phyloP scores from a whole-genome alignment of 2,329 filamentous ascomycete genomes.

The Colletotrichum euphorbiae region DNA sequence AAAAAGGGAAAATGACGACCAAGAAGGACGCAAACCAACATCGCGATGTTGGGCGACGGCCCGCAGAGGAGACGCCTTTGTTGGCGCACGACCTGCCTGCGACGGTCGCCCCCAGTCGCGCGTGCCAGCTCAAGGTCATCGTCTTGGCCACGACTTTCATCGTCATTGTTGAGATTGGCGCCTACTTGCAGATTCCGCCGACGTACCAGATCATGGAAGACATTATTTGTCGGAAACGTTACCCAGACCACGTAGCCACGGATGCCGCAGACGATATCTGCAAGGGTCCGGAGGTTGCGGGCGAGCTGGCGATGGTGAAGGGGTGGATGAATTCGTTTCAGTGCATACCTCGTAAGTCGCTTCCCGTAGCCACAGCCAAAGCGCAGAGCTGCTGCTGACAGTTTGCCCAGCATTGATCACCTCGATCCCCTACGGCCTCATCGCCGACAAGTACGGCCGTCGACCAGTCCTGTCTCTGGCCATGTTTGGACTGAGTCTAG shows the following conservation, averaged over 20 bases:
- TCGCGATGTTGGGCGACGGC: slow-evolving; percentile 21
- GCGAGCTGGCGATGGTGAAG: slow-evolving; percentile 62
- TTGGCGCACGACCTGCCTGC: slow-evolving; percentile 39
- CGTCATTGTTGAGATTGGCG: slow-evolving; percentile 57
- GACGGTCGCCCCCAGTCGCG: slow-evolving; percentile 42
- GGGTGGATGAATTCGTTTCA: slow-evolving; percentile 60
- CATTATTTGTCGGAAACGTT: slow-evolving; percentile 63
- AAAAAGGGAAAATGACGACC: slow-evolving; percentile 10
- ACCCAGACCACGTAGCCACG: slow-evolving; percentile 52
- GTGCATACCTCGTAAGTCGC: slow-evolving; percentile 56
- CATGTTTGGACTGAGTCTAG: slow-evolving; percentile 47
- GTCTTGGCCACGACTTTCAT: slow-evolving; percentile 53
- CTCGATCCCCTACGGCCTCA: slow-evolving; percentile 59
- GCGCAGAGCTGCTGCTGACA: not conserved
- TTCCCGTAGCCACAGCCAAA: not conserved
- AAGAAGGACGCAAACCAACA: not conserved
- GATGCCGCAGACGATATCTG: slow-evolving; percentile 56
- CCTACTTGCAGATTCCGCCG: slow-evolving; percentile 54
- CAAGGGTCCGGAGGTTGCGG: slow-evolving; percentile 62
- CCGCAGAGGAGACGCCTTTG: slow-evolving; percentile 37
- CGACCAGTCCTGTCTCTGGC: slow-evolving; percentile 54
- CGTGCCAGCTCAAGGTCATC: slow-evolving; percentile 47
- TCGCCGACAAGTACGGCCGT: slow-evolving; percentile 61
- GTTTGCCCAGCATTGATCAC: slow-evolving; percentile 51
- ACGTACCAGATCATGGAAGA: slow-evolving; percentile 63